Base-by-base conservation (phyloP, 1,139 yeast genomes). In the Suhomyces anneliseae region DNA sequence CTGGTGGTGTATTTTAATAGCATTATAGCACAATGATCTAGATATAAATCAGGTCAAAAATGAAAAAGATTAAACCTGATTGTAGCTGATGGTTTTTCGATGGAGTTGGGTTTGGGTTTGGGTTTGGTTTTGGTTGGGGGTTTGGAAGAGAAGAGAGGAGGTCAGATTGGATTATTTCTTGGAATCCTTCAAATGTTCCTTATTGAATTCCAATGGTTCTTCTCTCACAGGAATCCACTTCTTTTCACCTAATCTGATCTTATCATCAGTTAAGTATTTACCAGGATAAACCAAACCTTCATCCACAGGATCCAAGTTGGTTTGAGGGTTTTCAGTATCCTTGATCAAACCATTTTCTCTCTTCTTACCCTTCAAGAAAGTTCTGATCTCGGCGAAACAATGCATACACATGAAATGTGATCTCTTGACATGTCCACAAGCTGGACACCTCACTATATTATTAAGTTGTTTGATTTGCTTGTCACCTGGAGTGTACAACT, bases 371-470 rank as follows among this genome's bases (percentile, higher is more conserved):
- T 74, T 75, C 85, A 96, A 87, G 45, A 87, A 76, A 46, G 78
- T 72, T 63, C 82, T 85, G 59, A 92, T 87, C 64, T 90, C 93
- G 36, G 79, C 82, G 52, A 90, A 92, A 69, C 99, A 92, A 62
- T 87, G 81, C 96, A 90, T 90, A 69, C 99, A 92, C 65, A 92
- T 77, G 47, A 90, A 83, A 66, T 92, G 96, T 2, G 95, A 83
- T 61, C 97, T 78, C 69, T 92, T 92, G 57, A 83, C 87, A 54
- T 88, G 87, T 38, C 99, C 99, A 70, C 99, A 93, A 0, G 97
- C 87, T 5, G 98, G 97, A 66, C 99, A 93, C 64, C 96, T 81
- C 54, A 87, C 89, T 58, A 93, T 72, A 63, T 88, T 87, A 49
- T 84, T 80, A 55, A 88, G 75, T 45, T 85, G 84, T 64, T 89